Percentiles rank a stretch among this genome's conserved stretches.
Conservation (phyloP, 139 green algal species). For the Micractinium sp. region DNA sequence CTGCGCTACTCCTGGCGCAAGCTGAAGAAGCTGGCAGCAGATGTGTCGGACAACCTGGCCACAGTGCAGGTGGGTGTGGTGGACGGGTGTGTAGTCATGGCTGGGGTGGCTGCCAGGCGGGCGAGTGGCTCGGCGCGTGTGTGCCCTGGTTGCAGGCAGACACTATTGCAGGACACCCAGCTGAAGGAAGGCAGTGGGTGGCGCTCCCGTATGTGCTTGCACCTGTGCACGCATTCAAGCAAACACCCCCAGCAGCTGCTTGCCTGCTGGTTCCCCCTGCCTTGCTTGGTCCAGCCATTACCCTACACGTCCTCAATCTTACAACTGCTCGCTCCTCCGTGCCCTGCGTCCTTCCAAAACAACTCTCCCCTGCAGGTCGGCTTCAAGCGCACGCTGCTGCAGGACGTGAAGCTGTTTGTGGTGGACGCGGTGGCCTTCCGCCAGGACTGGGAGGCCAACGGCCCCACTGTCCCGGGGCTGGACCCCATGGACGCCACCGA, state of each 20-base stretch:
- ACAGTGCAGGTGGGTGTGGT: constrained; percentile 70
- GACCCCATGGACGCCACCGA: constrained; percentile 91
- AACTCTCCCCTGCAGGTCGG: constrained; percentile 59
- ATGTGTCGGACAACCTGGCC: constrained; percentile 85
- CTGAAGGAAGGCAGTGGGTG: too few species aligned
- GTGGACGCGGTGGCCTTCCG: constrained; percentile 81
- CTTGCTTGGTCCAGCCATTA: not conserved
- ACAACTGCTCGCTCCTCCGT: not conserved
- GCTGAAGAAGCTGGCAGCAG: constrained; percentile 82
- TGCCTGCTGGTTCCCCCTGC: too few species aligned
- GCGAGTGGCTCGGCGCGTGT: too few species aligned
- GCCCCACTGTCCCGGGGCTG: constrained; percentile 88
- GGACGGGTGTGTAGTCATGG: not conserved
- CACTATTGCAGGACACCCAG: too few species aligned
- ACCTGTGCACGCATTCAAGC: not conserved
- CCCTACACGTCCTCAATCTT: not conserved
- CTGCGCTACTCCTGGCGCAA: constrained; percentile 92
- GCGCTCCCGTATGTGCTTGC: not conserved
- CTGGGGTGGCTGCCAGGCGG: too few species aligned
- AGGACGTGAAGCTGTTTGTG: constrained; percentile 89
- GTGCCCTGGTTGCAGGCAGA: too few species aligned
- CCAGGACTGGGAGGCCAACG: constrained; percentile 84
- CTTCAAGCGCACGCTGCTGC: constrained; percentile 92
- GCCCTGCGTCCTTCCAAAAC: not conserved
- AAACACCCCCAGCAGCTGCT: not conserved